Percentiles rank a stretch among this genome's conserved stretches.
These are phyloP conservation scores for Moesziomyces parantarcticus DNA, from an alignment of 1,284 basidiomycete genomes.

Conservation along the genomic window DNA sequence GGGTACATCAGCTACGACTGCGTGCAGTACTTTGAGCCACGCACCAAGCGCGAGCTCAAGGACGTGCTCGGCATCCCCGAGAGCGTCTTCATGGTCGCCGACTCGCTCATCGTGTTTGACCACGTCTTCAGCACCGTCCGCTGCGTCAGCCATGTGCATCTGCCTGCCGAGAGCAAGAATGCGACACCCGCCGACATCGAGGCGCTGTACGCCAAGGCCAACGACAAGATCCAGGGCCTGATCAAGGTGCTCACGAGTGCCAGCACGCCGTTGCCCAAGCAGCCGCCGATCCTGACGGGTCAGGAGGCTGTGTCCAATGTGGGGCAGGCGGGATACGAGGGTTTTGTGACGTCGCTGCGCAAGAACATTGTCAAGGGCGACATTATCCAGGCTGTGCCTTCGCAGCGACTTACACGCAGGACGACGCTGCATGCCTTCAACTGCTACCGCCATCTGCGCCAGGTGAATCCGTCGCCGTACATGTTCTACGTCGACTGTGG, in stretches of 20 bases:
- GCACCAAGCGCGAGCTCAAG: slow-evolving; percentile 73
- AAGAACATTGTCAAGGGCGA: slow-evolving; percentile 94
- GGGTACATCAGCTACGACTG: slow-evolving; percentile 98
- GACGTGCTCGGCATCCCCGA: slow-evolving; percentile 88
- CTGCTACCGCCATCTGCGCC: slow-evolving; percentile 89
- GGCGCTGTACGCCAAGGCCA: slow-evolving; percentile 46
- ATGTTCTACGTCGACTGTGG: slow-evolving; percentile 96
- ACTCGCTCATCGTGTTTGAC: slow-evolving; percentile 94
- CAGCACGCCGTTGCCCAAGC: slow-evolving; percentile 73
- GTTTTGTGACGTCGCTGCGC: slow-evolving; percentile 90
- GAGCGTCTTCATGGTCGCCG: slow-evolving; percentile 94
- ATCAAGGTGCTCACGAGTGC: slow-evolving; percentile 35
- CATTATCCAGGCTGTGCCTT: slow-evolving; percentile 98
- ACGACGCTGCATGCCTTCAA: slow-evolving; percentile 96
- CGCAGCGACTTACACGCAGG: slow-evolving; percentile 85
- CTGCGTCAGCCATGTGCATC: slow-evolving; percentile 92
- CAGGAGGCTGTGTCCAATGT: slow-evolving; percentile 81
- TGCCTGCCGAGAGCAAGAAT: slow-evolving; percentile 74
- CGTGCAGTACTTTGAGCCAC: slow-evolving; percentile 88
- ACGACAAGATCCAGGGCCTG: slow-evolving; percentile 38
- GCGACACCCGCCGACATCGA: slow-evolving; percentile 70
- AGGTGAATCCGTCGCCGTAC: slow-evolving; percentile 97
- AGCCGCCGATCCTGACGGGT: slow-evolving; percentile 68
- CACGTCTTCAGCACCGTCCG: slow-evolving; percentile 95
- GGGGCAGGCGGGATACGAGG: slow-evolving; percentile 90